Evolutionary conservation across 331 rosid genomes (phyloP).

Genomic region (Pyrus hybrid): DNA sequence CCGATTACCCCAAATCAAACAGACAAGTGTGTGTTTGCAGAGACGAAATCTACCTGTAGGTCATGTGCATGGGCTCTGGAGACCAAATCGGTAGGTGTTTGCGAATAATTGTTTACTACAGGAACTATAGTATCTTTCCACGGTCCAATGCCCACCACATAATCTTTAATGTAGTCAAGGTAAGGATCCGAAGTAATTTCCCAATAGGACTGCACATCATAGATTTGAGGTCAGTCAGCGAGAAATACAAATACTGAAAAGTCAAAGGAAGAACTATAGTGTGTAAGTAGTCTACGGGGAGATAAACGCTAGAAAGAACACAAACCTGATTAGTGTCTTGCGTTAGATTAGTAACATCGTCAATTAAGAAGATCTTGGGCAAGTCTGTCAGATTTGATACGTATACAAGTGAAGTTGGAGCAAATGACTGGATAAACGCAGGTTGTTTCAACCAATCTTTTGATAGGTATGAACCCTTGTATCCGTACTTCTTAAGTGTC

Average conservation of each 20-base stretch:
- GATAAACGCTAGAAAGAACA: conserved; percentile 2
- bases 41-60: conserved; percentile 57
- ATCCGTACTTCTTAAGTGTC: conserved; percentile 80
- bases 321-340: conserved; percentile 93
- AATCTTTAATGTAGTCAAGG: conserved; percentile 58
- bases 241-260: conserved; percentile 2
- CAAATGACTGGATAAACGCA: conserved; percentile 87
- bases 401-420: conserved; percentile 81
- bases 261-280: neutral
- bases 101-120: conserved; percentile 40
- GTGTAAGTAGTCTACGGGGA: neutral
- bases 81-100: conserved; percentile 65
- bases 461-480: conserved; percentile 82
- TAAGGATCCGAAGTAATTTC: conserved; percentile 84
- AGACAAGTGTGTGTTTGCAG: conserved; percentile 8
- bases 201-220: conserved; percentile 77
- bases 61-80: conserved; percentile 74
- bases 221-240: conserved; percentile 3
- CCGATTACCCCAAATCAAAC: neutral
- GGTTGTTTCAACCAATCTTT: conserved; percentile 87
- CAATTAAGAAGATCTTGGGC: conserved; percentile 77
- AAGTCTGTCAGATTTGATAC: conserved; percentile 67
- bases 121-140: conserved; percentile 95
- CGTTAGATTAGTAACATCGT: conserved; percentile 48
- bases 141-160: conserved; percentile 94